A percentile compares a stretch with the other conserved stretches of the same genome.
Evolutionary conservation across 2,329 filamentous ascomycete species (phyloP).

Genomic region (Penicillium concentricum): DNA sequence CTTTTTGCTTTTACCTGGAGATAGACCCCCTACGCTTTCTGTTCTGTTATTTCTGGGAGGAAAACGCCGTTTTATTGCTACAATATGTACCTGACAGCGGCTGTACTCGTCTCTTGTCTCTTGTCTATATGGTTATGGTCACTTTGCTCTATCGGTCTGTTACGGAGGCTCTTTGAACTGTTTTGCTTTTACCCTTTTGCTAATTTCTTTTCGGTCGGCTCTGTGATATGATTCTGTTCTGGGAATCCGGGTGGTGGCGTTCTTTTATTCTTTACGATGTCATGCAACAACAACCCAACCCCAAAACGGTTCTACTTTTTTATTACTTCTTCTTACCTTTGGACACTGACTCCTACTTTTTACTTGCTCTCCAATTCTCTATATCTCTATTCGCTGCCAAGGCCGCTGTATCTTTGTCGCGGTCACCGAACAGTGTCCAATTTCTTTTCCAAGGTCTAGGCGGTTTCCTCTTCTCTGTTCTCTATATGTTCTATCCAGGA

Average conservation of each 20-base stretch:
- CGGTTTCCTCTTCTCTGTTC: not conserved
- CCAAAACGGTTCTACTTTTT: conserved; percentile 10
- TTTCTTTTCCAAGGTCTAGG: not conserved
- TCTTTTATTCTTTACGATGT: conserved; percentile 25
- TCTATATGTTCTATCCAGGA: not conserved
- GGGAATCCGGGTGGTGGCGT: conserved; percentile 18
- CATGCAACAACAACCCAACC: conserved; percentile 19
- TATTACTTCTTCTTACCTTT: conserved; percentile 1
- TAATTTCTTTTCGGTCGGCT: conserved; percentile 4
- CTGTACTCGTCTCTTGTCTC: conserved; percentile 1
- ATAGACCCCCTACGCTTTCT: conserved; percentile 14
- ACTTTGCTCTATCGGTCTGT: conserved; percentile 3
- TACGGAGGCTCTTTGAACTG: conserved; percentile 3
- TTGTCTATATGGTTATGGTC: conserved; percentile 9
- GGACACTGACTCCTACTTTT: not conserved
- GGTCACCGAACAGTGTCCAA: not conserved
- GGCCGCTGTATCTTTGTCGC: not conserved
- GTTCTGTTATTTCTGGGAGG: conserved; percentile 9
- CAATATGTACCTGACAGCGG: conserved; percentile 1
- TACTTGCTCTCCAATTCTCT: not conserved
- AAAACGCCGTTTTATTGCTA: not conserved
- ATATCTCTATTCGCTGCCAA: not conserved
- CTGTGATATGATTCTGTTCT: conserved; percentile 11
- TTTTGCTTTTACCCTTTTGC: not conserved
- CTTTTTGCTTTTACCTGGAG: conserved; percentile 11